Percentiles rank a stretch among this genome's conserved stretches.
Conservation (phyloP, 2,329 filamentous ascomycete species). For the Colletotrichum chrysophilum region DNA sequence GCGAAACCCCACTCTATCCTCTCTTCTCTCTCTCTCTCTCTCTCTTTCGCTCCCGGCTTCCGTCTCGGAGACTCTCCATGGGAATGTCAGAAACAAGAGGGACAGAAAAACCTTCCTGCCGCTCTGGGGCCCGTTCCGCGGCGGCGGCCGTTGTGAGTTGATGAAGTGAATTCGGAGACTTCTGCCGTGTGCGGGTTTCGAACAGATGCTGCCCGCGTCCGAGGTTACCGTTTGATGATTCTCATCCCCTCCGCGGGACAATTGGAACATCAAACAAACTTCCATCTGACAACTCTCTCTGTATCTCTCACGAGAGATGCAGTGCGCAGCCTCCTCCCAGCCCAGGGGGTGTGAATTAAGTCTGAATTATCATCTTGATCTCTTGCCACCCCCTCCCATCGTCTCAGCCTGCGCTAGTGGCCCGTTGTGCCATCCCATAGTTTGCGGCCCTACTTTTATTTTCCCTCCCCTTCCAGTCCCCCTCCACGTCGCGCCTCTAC, state of each 20-base stretch:
- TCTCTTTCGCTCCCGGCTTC: not conserved
- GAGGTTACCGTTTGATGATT: constrained; percentile 1
- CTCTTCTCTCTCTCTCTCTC: not conserved
- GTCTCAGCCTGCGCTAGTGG: constrained; percentile 4
- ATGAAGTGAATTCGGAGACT: not conserved
- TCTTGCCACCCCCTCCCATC: not conserved
- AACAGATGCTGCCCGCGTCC: constrained; percentile 8
- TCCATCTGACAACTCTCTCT: not conserved
- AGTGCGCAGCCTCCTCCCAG: not conserved
- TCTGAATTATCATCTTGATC: not conserved
- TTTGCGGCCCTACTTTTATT: not conserved
- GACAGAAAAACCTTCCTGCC: not conserved
- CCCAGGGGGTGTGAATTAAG: not conserved
- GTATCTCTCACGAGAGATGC: not conserved
- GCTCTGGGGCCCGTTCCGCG: not conserved
- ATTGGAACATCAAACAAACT: constrained; percentile 2
- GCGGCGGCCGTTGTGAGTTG: not conserved
- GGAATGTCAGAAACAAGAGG: not conserved
- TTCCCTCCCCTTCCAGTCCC: not conserved
- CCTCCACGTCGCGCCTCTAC: not conserved
- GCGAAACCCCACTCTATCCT: not conserved
- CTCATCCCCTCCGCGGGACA: not conserved
- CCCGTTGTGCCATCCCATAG: constrained; percentile 9
- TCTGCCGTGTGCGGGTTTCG: not conserved
- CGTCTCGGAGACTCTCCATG: not conserved